These are phyloP conservation scores for Cladosporium velox DNA, from an alignment of 2,329 filamentous ascomycete species.

Conservation along the genomic window DNA sequence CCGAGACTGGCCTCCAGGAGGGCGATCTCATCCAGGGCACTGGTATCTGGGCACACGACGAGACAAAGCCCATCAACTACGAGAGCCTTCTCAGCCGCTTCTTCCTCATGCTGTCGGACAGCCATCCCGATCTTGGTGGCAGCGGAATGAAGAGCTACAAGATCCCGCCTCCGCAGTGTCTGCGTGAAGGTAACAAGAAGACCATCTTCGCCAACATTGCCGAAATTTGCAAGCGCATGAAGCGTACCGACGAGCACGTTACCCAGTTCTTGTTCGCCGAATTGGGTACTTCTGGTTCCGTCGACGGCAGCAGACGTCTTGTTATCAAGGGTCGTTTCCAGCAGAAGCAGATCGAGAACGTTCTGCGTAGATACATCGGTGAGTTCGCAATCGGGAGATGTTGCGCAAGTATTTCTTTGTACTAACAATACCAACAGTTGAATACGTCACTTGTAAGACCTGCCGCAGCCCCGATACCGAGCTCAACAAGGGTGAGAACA, in stretches of 20 bases:
- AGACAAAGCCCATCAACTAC: conserved; percentile 78
- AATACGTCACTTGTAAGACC: conserved; percentile 99
- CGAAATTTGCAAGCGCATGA: conserved; percentile 99
- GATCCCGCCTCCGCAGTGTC: conserved; percentile 96
- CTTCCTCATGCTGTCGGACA: conserved; percentile 90
- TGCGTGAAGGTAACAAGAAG: conserved; percentile 99
- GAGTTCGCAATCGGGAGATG: conserved; percentile 43
- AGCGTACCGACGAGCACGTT: conserved; percentile 89
- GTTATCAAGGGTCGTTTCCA: conserved; percentile 99
- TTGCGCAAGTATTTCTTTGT: background rate
- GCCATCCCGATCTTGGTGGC: conserved; percentile 84
- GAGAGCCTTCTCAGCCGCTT: conserved; percentile 84
- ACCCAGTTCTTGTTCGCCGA: conserved; percentile 97
- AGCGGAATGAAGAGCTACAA: conserved; percentile 94
- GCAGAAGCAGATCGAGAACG: conserved; percentile 98
- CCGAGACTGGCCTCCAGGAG: conserved; percentile 48
- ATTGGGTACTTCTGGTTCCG: conserved; percentile 93
- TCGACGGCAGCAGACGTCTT: conserved; percentile 86
- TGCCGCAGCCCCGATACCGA: conserved; percentile 94
- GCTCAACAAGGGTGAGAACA: conserved; percentile 98
- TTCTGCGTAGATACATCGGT: conserved; percentile 93
- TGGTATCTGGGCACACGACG: conserved; percentile 85
- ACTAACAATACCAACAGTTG: conserved; percentile 57
- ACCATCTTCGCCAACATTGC: conserved; percentile 99
- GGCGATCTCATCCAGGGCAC: conserved; percentile 86